Base-by-base conservation (phyloP, 2,329 filamentous ascomycete genomes). In the Fonsecaea monophora region DNA sequence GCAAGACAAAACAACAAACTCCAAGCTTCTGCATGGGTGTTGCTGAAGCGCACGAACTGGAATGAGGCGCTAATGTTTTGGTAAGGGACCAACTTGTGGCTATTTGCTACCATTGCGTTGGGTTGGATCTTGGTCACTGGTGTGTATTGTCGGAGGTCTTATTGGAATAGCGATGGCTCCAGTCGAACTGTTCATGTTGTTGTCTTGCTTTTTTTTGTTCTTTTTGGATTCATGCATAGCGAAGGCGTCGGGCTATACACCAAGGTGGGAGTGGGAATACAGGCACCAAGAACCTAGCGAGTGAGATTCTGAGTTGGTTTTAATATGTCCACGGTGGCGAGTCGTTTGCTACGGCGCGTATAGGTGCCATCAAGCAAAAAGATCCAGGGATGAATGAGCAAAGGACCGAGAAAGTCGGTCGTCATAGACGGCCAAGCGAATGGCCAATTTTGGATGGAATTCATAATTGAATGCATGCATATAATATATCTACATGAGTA, bases 171-270 rank as follows among this genome's bases (percentile, higher is more conserved):
- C 12, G 13, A 40, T 34, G 30, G 30, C n/a, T 25, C 13, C 5
- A 12, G 30, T 30, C 25, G 10, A 30, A 25, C 55, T 34, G 8
- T 21, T 21, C 4, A 7, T 9, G 38, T 25, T 21, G 13, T 40
- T 57, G 40, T 21, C 15, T 38, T 13, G 3, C 12, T 38, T 58
- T 18, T 30, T 50, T 10, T 34, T n/a, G 7, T 10, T 18, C 13
- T 48, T 60, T 18, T 21, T 35, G 9, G 32, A 25, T 18, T 50
- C 3, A 34, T 30, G 38, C 57, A 60, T 40, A 50, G 57, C 57
- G 30, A 50, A 12, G 57, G 57, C 42, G 57, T 35, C 34, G 42
- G 40, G 18, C 18, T 50, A 25, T 50, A 50, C 21, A 50, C 6
- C 18, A 50, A 25, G 25, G 25, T 25, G 18, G 45, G 18, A 10